Conservation (phyloP, 257 asterid genomes). For the Nicotiana otophora region DNA sequence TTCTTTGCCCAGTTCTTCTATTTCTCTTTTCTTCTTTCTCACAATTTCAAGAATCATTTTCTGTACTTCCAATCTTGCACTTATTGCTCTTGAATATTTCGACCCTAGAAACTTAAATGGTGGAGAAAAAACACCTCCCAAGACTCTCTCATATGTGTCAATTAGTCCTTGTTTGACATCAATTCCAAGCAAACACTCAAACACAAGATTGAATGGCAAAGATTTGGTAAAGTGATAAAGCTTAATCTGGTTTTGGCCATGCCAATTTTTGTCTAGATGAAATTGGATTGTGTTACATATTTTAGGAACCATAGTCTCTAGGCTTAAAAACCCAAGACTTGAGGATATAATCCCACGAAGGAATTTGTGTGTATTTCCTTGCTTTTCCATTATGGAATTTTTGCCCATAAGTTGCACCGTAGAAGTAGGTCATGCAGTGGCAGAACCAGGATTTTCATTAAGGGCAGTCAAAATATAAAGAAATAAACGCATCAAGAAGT, state of each 20-base stretch:
- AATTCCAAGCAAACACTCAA: slow-evolving; percentile 69
- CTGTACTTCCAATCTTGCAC: slow-evolving; percentile 53
- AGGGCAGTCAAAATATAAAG: too few species aligned
- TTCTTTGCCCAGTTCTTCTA: slow-evolving; percentile 23
- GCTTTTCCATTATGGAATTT: slow-evolving; percentile 79
- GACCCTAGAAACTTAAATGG: slow-evolving; percentile 53
- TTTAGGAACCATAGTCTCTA: slow-evolving; percentile 52
- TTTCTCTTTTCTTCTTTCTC: slow-evolving; percentile 39
- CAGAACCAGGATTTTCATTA: too few species aligned
- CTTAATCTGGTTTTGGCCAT: slow-evolving; percentile 29
- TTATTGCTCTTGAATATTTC: slow-evolving; percentile 57
- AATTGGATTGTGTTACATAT: slow-evolving; percentile 41
- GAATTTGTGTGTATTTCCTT: slow-evolving; percentile 57
- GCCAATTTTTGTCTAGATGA: slow-evolving; percentile 45
- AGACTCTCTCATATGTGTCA: slow-evolving; percentile 51
- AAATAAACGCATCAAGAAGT: too few species aligned
- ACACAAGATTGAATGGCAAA: slow-evolving; percentile 53
- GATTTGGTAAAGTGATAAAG: slow-evolving; percentile 37
- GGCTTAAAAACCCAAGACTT: slow-evolving; percentile 42
- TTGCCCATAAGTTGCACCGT: slow-evolving; percentile 73
- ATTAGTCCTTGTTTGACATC: slow-evolving; percentile 47
- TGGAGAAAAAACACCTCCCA: slow-evolving; percentile 64
- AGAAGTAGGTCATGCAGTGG: slow-evolving; percentile 40
- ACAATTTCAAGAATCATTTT: slow-evolving; percentile 39
- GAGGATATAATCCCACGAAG: slow-evolving; percentile 67